A percentile compares a stretch with the other conserved stretches of the same genome.
These are phyloP conservation scores for Coniosporium tulheliwenetii DNA, from an alignment of 2,329 filamentous ascomycete species.

Conservation along the genomic window DNA sequence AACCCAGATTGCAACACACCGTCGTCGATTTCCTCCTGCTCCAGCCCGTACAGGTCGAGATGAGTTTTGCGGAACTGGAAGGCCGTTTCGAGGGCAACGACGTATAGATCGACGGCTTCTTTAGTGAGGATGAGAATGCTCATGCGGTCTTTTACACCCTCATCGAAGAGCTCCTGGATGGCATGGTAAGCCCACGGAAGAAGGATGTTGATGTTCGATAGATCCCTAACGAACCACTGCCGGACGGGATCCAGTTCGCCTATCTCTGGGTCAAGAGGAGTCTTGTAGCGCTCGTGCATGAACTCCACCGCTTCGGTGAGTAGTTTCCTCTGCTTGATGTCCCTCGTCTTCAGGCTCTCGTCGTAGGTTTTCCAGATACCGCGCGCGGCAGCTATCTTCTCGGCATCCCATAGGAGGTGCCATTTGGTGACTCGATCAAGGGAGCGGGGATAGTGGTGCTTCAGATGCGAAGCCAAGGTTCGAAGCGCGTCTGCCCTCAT, in stretches of 20 bases:
- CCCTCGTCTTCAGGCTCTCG: slow-evolving; percentile 40
- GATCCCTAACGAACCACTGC: slow-evolving; percentile 60
- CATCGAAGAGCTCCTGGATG: slow-evolving; percentile 56
- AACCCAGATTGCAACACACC: slow-evolving; percentile 40
- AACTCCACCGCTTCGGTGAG: slow-evolving; percentile 60
- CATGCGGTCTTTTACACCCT: slow-evolving; percentile 38
- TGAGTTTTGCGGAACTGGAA: slow-evolving; percentile 60
- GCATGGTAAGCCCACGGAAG: slow-evolving; percentile 66
- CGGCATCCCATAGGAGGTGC: slow-evolving; percentile 74
- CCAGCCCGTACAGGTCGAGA: slow-evolving; percentile 56
- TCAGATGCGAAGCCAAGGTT: slow-evolving; percentile 58
- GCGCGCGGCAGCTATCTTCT: slow-evolving; percentile 70
- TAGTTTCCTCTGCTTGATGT: slow-evolving; percentile 50
- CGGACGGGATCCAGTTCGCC: slow-evolving; percentile 67
- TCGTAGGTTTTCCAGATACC: slow-evolving; percentile 74
- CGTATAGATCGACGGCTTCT: slow-evolving; percentile 64
- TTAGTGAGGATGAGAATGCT: slow-evolving; percentile 28
- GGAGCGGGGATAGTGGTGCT: slow-evolving; percentile 40
- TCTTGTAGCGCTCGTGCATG: slow-evolving; percentile 63
- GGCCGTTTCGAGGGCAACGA: slow-evolving; percentile 45
- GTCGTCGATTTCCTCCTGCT: slow-evolving; percentile 42
- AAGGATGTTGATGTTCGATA: slow-evolving; percentile 56
- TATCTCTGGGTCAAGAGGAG: slow-evolving; percentile 43
- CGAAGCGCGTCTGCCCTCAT: slow-evolving; percentile 58
- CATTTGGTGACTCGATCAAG: slow-evolving; percentile 58